Evolutionary conservation across 2,329 filamentous ascomycete genomes (phyloP).

Genomic region (Talaromyces marneffei): DNA sequence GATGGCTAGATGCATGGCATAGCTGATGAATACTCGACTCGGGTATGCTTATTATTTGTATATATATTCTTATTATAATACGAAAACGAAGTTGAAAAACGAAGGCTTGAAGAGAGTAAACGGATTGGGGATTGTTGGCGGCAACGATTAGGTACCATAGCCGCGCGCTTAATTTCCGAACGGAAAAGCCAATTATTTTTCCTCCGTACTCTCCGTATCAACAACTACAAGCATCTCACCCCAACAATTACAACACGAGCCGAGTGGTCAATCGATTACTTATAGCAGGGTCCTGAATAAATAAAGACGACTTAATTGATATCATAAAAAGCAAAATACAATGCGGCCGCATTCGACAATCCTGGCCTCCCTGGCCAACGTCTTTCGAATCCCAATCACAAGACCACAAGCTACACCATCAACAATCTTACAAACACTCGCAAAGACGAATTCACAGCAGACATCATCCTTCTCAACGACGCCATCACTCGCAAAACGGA

Average conservation of each 20-base stretch:
- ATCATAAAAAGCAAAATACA: neutral
- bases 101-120: no score
- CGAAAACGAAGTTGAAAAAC: neutral
- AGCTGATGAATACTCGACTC: neutral
- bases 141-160: neutral
- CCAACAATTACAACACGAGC: neutral
- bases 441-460: conserved; percentile 1
- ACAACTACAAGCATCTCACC: neutral
- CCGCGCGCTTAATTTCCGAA: conserved; percentile 6
- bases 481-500: conserved; percentile 35
- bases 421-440: neutral
- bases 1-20: neutral
- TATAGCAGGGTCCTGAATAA: neutral
- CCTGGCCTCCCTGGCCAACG: conserved; percentile 41
- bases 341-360: conserved; percentile 31
- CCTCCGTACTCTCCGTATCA: neutral
- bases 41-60: neutral
- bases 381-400: conserved; percentile 33
- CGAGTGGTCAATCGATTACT: neutral
- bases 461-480: conserved; percentile 37
- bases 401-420: conserved; percentile 21
- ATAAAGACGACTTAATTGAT: neutral
- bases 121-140: neutral
- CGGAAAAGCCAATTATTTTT: conserved; percentile 5
- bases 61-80: conserved; percentile 1